Evolutionary conservation across 495 filamentous ascomycete species (phyloP).

Genomic region (Bacidia gigantensis): DNA sequence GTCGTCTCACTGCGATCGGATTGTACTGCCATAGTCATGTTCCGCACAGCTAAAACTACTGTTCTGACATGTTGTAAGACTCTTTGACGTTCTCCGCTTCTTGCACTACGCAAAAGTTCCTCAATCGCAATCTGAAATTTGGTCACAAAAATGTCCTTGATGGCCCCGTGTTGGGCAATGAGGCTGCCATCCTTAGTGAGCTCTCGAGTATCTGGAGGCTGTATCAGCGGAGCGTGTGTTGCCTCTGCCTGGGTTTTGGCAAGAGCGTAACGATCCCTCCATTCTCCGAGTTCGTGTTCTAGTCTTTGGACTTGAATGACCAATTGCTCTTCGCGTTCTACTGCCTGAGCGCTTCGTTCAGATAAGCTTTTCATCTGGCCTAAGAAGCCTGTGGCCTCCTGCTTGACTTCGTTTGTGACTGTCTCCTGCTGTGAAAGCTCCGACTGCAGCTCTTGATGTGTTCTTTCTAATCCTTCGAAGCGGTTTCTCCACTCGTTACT

Average conservation of each 20-base stretch:
- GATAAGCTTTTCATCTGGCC: slow-evolving; percentile 81
- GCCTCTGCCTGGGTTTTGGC: slow-evolving; percentile 74
- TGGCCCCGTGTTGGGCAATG: slow-evolving; percentile 54
- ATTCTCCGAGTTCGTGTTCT: slow-evolving; percentile 70
- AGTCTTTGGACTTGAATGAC: slow-evolving; percentile 56
- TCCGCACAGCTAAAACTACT: slow-evolving; percentile 65
- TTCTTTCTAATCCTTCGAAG: slow-evolving; percentile 51
- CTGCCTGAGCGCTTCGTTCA: slow-evolving; percentile 58
- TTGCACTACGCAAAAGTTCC: slow-evolving; percentile 68
- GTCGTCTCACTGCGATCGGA: slow-evolving; percentile 30
- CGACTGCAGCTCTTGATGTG: slow-evolving; percentile 57
- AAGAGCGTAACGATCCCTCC: slow-evolving; percentile 78
- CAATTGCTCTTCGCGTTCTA: slow-evolving; percentile 69
- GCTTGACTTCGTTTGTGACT: slow-evolving; percentile 79
- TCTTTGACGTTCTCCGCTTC: slow-evolving; percentile 52
- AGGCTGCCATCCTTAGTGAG: slow-evolving; percentile 58
- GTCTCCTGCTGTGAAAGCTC: slow-evolving; percentile 62
- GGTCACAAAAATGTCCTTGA: slow-evolving; percentile 85
- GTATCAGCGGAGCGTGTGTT: slow-evolving; percentile 55
- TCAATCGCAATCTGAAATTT: slow-evolving; percentile 93
- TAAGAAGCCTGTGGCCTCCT: slow-evolving; percentile 71
- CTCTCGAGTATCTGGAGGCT: slow-evolving; percentile 46
- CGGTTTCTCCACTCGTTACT: slow-evolving; percentile 37
- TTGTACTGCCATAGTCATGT: slow-evolving; percentile 62
- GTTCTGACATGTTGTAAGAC: slow-evolving; percentile 70